Percentiles rank a stretch among this genome's conserved stretches.
phyloP scores from a whole-genome alignment of 176 grass and related monocot genomes.

The Microstegium vimineum region DNA sequence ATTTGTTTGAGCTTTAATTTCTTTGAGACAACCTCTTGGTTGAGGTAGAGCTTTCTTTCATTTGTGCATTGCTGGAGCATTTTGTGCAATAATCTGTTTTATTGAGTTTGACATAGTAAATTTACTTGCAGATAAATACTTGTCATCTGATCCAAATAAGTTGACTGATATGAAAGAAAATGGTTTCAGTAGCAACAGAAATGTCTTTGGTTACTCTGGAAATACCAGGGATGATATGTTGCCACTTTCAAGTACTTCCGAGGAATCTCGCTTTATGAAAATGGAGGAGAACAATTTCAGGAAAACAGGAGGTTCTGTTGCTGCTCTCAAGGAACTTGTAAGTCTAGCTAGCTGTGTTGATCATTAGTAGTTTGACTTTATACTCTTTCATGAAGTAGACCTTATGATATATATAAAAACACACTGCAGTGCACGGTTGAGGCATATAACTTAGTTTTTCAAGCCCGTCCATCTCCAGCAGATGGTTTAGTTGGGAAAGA shows the following conservation, averaged over 20 bases:
- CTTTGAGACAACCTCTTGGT: neutral
- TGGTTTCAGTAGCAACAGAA: constrained; percentile 50
- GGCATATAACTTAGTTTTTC: constrained; percentile 84
- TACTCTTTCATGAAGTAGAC: neutral
- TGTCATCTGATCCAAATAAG: constrained; percentile 63
- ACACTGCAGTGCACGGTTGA: constrained; percentile 62
- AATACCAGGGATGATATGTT: constrained; percentile 49
- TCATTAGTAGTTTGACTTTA: constrained; percentile 17
- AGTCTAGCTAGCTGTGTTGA: constrained; percentile 22
- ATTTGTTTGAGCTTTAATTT: constrained; percentile 25
- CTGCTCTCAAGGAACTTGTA: constrained; percentile 91
- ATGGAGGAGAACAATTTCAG: constrained; percentile 36
- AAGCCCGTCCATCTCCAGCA: constrained; percentile 37
- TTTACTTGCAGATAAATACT: constrained; percentile 81
- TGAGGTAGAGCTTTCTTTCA: neutral
- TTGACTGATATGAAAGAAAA: constrained; percentile 58
- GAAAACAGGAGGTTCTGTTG: constrained; percentile 48
- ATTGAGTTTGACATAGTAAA: constrained; percentile 19
- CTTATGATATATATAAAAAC: constrained; percentile 22
- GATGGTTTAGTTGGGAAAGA: constrained; percentile 52
- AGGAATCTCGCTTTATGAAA: constrained; percentile 62
- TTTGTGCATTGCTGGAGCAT: neutral
- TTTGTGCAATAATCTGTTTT: constrained; percentile 1
- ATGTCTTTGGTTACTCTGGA: constrained; percentile 48
- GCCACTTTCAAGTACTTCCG: constrained; percentile 61